phyloP scores from a whole-genome alignment of 1,284 basidiomycete genomes.

The Afroboletus lepidellus region DNA sequence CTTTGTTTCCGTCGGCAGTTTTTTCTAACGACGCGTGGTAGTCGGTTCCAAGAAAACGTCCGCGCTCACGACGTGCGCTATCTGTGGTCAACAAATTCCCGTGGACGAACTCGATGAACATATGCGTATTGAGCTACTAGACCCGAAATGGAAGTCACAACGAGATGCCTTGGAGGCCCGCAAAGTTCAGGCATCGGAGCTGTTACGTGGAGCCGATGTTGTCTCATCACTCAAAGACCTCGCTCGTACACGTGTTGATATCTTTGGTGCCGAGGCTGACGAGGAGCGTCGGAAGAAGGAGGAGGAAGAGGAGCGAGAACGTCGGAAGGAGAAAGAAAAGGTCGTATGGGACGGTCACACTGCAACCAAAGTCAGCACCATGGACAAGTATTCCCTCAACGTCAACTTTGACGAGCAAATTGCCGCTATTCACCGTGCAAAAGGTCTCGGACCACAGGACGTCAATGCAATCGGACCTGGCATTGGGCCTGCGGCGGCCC shows the following conservation, averaged over 20 bases:
- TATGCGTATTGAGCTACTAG: slow-evolving; percentile 96
- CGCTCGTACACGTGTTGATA: slow-evolving; percentile 88
- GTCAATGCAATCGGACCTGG: slow-evolving; percentile 76
- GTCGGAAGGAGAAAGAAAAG: slow-evolving; percentile 83
- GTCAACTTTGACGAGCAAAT: slow-evolving; percentile 95
- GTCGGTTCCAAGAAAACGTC: slow-evolving; percentile 72
- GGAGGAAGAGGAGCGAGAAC: slow-evolving; percentile 79
- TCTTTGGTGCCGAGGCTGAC: slow-evolving; percentile 90
- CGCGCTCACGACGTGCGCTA: slow-evolving; percentile 83
- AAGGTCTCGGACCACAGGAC: slow-evolving; percentile 83
- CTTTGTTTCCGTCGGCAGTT: neutral
- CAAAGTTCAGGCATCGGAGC: slow-evolving; percentile 85
- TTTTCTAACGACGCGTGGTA: slow-evolving; percentile 31
- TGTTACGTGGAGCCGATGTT: slow-evolving; percentile 89
- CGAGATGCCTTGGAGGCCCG: slow-evolving; percentile 84
- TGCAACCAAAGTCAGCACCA: slow-evolving; percentile 81
- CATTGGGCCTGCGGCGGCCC: slow-evolving; percentile 74
- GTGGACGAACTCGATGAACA: slow-evolving; percentile 96
- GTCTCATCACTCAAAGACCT: slow-evolving; percentile 88
- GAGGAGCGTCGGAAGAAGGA: slow-evolving; percentile 83
- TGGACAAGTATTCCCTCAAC: slow-evolving; percentile 87
- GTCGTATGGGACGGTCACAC: slow-evolving; percentile 97
- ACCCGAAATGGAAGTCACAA: slow-evolving; percentile 97
- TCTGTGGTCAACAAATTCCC: slow-evolving; percentile 93
- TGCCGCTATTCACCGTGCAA: slow-evolving; percentile 87